Percentiles rank a stretch among this genome's conserved stretches.
These are phyloP conservation scores for Amanita brunnescens DNA, from an alignment of 768 basidiomycete genomes.

Conservation along the genomic window DNA sequence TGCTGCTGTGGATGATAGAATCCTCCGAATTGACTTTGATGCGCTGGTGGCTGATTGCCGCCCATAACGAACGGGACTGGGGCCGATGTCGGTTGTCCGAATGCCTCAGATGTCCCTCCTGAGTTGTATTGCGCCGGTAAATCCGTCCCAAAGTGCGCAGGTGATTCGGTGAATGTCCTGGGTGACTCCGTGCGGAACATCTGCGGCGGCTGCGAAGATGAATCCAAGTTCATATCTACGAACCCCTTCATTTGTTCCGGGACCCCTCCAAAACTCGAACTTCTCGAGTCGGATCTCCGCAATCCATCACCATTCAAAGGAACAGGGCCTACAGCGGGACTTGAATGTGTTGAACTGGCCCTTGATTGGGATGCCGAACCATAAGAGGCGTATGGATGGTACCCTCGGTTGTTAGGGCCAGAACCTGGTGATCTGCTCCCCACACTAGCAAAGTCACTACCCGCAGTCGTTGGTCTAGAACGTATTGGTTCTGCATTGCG, in stretches of 20 bases:
- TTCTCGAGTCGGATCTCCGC: constrained; percentile 30
- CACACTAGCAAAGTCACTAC: constrained; percentile 24
- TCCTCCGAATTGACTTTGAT: constrained; percentile 11
- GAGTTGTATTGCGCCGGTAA: constrained; percentile 22
- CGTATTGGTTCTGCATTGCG: constrained; percentile 43
- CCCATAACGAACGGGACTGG: constrained; percentile 4
- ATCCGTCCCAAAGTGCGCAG: constrained; percentile 28
- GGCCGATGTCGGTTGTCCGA: constrained; percentile 6
- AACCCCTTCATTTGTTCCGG: constrained; percentile 40
- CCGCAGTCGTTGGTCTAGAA: constrained; percentile 36
- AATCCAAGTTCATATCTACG: constrained; percentile 28
- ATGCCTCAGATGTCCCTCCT: constrained; percentile 6
- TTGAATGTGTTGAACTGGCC: constrained; percentile 34
- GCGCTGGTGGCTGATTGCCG: constrained; percentile 12
- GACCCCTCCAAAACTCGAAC: constrained; percentile 30
- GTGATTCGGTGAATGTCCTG: constrained; percentile 22
- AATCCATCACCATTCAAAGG: constrained; percentile 27
- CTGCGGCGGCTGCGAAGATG: constrained; percentile 10
- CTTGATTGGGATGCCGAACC: constrained; percentile 25
- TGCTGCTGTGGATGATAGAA: constrained; percentile 18
- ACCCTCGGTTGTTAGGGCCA: constrained; percentile 34
- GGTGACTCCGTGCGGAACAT: constrained; percentile 36
- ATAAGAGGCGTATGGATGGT: constrained; percentile 48
- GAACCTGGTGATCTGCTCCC: constrained; percentile 27
- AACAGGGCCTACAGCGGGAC: constrained; percentile 33